Base-by-base conservation (phyloP, 2,329 filamentous ascomycete genomes). In the Knoxdaviesia capensis region DNA sequence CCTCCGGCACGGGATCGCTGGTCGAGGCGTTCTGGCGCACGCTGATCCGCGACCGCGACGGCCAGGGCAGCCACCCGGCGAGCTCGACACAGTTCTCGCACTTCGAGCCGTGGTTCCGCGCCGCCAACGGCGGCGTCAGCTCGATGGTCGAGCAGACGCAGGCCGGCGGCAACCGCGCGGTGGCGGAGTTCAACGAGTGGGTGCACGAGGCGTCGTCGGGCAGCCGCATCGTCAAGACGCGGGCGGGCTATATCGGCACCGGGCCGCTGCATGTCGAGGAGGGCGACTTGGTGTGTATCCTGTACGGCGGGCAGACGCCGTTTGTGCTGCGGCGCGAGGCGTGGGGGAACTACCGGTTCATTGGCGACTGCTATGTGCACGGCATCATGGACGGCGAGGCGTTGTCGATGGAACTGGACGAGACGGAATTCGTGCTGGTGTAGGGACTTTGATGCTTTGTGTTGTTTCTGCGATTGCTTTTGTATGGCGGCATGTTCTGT, bases 381-480 rank as follows among this genome's bases (percentile, higher is more conserved):
- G 57, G 58, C 1, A 42, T 60, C 40, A 60, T 60, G 58, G 47
- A 54, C 32, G 56, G 56, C 1, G 56, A 60, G 45, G 52, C 48
- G 3, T 46, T 57, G 43, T 42, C 47, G 9, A 42, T 45, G 6
- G 46, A 51, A 5, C 48, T 45, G 7, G n/a, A 46, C 1, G 37
- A 47, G 5, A 20, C 20, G 20, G 20, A 20, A 3, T 20, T 20
- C 3, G 20, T 20, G 20, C 20, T 20, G 20, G 20, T 20, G 20
- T 20, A 20, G 20, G 20, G 20, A 20, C 20, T 20, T 20, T 20
- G 2, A 20, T 20, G 20, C 20, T 20, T 20, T 20, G 20, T 3
- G 20, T 20, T 20, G 20, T 20, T 20, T 20, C 20, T 20, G 20
- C 20, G 20, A 20, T 20, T 20, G 20, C 20, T 20, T 20, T 20